Conservation (phyloP, 2,329 filamentous ascomycete genomes). For the Hysterium pulicare region DNA sequence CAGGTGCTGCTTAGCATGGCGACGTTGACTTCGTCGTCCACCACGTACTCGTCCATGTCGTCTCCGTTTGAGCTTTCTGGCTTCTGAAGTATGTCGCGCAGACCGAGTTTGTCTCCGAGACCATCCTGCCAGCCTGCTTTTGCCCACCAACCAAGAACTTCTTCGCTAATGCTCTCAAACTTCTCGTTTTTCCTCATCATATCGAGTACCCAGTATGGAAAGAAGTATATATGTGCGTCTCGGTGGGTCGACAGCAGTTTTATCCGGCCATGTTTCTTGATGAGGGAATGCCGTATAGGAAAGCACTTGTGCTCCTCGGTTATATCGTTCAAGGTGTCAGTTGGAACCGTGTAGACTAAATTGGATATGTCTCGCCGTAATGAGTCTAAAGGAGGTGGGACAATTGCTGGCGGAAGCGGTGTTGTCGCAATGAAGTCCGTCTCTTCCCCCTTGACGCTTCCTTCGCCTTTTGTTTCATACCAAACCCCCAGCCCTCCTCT, state of each 20-base stretch:
- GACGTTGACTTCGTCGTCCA: slow-evolving; percentile 55
- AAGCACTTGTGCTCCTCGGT: slow-evolving; percentile 71
- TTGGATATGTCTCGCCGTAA: slow-evolving; percentile 68
- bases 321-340: slow-evolving; percentile 81
- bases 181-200: slow-evolving; percentile 75
- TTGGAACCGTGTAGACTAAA: slow-evolving; percentile 81
- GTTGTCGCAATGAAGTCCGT: slow-evolving; percentile 86
- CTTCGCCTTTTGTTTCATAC: slow-evolving; percentile 80
- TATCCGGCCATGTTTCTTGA: slow-evolving; percentile 70
- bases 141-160: slow-evolving; percentile 92
- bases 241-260: slow-evolving; percentile 80
- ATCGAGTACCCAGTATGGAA: slow-evolving; percentile 87
- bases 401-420: slow-evolving; percentile 57
- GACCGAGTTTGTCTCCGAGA: slow-evolving; percentile 71
- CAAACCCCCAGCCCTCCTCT: slow-evolving; percentile 85
- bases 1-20: slow-evolving; percentile 54
- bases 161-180: slow-evolving; percentile 85
- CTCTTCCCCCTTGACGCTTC: slow-evolving; percentile 81
- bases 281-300: slow-evolving; percentile 70
- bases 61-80: slow-evolving; percentile 41
- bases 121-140: slow-evolving; percentile 89
- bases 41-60: slow-evolving; percentile 23
- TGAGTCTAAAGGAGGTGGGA: slow-evolving; percentile 60
- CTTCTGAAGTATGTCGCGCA: slow-evolving; percentile 62
- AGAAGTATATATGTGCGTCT: slow-evolving; percentile 91